Evolutionary conservation across 352 stramenopile genomes (phyloP).

Genomic region (Phytophthora sojae): DNA sequence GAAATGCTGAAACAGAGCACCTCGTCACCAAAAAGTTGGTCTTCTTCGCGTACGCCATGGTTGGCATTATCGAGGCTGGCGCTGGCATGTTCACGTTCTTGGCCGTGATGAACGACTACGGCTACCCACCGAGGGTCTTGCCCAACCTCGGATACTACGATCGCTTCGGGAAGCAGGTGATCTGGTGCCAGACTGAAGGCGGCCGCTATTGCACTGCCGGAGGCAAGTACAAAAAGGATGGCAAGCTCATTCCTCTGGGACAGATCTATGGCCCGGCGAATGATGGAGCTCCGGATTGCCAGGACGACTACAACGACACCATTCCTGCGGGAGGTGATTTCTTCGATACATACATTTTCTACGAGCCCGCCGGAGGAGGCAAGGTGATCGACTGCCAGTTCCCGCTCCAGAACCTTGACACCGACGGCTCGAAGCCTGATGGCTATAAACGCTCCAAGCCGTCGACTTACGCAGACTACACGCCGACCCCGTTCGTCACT

Average conservation of each 20-base stretch:
- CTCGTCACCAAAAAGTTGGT: slow-evolving; percentile 92
- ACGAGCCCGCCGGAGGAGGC: slow-evolving; percentile 62
- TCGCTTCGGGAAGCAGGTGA: slow-evolving; percentile 87
- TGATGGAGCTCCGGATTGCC: slow-evolving; percentile 49
- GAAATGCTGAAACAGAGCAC: slow-evolving; percentile 82
- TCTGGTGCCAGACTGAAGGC: slow-evolving; percentile 79
- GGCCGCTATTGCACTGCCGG: slow-evolving; percentile 75
- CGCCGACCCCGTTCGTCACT: slow-evolving; percentile 48
- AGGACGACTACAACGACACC: slow-evolving; percentile 51
- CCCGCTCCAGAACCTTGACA: slow-evolving; percentile 77
- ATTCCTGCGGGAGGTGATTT: slow-evolving; percentile 66
- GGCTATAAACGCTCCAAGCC: slow-evolving; percentile 57
- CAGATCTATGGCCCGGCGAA: slow-evolving; percentile 15
- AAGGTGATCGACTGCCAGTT: slow-evolving; percentile 88
- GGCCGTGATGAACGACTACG: slow-evolving; percentile 91
- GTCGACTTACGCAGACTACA: slow-evolving; percentile 60
- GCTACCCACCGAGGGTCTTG: slow-evolving; percentile 85
- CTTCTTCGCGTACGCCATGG: slow-evolving; percentile 86
- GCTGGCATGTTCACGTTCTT: slow-evolving; percentile 92
- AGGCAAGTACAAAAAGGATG: slow-evolving; percentile 60
- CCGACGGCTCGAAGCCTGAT: slow-evolving; percentile 38
- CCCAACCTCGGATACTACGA: slow-evolving; percentile 81
- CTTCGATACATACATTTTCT: slow-evolving; percentile 87
- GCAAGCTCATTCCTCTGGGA: slow-evolving; percentile 44
- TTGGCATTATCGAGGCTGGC: slow-evolving; percentile 88